Conservation (phyloP, 192 early-diverging fungal genomes). For the Haplosporangium gracile region DNA sequence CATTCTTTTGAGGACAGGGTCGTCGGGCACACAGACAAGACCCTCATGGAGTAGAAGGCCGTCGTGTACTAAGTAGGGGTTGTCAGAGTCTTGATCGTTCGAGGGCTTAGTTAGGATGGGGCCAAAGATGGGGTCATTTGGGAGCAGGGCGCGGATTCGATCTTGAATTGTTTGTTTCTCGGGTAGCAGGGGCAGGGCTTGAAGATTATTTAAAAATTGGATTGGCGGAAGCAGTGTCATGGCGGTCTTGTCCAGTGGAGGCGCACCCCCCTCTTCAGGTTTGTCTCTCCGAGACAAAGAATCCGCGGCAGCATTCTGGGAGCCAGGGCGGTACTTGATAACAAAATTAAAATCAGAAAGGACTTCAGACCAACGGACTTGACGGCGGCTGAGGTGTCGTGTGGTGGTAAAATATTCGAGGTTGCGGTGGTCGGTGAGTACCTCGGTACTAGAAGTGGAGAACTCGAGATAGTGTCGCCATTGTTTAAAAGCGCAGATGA, state of each 20-base stretch:
- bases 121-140: conserved; percentile 1
- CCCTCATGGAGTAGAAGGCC: conserved; percentile 25
- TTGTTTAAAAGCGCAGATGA: conserved; percentile 30
- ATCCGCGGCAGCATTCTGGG: conserved; percentile 42
- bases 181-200: conserved; percentile 1
- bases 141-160: neutral
- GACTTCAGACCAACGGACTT: conserved; percentile 48
- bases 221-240: conserved; percentile 20
- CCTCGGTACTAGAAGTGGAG: neutral
- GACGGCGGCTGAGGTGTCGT: conserved; percentile 39
- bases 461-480: conserved; percentile 41
- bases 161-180: neutral
- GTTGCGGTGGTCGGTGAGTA: conserved; percentile 34
- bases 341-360: conserved; percentile 40
- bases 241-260: neutral
- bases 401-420: conserved; percentile 55
- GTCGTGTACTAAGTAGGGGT: conserved; percentile 6
- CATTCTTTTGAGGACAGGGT: neutral
- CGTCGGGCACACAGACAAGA: conserved; percentile 36
- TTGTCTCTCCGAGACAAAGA: conserved; percentile 43
- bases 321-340: conserved; percentile 41
- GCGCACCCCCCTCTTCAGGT: conserved; percentile 20
- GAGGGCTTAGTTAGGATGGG: neutral
- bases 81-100: neutral
- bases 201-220: neutral